Evolutionary conservation across 148 eudicot genomes (phyloP), one percentile per base, ranked within the genome.

Genomic region (Hydrangea macrophylla): DNA sequence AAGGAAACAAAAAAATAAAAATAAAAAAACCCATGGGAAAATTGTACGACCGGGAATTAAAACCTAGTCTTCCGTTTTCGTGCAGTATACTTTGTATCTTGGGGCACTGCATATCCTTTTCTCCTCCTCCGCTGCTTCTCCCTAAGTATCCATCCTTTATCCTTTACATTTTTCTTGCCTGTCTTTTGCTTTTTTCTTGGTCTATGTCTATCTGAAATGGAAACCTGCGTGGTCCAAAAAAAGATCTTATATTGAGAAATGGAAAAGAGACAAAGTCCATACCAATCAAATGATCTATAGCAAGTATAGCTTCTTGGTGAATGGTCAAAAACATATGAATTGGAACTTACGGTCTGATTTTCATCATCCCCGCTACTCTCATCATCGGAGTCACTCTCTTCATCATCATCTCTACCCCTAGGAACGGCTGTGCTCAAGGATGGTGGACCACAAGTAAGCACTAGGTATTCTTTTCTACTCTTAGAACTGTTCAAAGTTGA

Each of bases 371-470:
- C 88, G 51, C 85, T 80, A 64, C 81, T 75, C 7, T 84, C 94
- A 39, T 86, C 82, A 54, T 87, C 88, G 24, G 90, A 86, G 65
- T 79, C 81, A 69, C 83, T 70, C 76, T 73, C 80, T 39, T 62
- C 96, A 64, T 84, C 94, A 79, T 86, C 95, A 50, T 74, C 92
- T 83, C 73, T 88, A 61, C 68, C 90, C 11, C 76, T 76, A 28
- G 88, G 90, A 59, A 78, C 77, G 48, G 89, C 80, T 35, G 86
- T 69, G 73, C 81, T 85, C 51, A 88, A 72, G 40, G 95, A 90
- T 50, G 95, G 87, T 13, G 92, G 90, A 26, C 98, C 95, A 82
- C 98, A 93, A 11, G 89, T 93, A 58, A 93, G 90, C 67, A 90
- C 98, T 59, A 93, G 90, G 84, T 86, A 93, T 69, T 90, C 96